phyloP scores from a whole-genome alignment of 176 grass and related monocot species.

The Avena atlantica region DNA sequence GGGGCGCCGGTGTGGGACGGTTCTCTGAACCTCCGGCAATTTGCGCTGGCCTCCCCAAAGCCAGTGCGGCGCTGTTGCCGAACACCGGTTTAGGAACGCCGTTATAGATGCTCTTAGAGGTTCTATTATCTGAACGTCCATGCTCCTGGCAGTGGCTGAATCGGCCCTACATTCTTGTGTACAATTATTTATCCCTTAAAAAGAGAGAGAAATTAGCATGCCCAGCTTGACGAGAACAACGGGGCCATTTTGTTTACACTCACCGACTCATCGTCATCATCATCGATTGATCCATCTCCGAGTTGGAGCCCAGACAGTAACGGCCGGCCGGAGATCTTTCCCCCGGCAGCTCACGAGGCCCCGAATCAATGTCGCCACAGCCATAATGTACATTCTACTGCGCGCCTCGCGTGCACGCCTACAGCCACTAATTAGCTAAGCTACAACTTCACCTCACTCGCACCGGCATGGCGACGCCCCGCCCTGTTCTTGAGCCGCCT shows the following conservation, averaged over 20 bases:
- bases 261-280: not conserved
- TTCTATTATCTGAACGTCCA: no score
- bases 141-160: not conserved
- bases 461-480: not conserved
- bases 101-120: no score
- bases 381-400: slow-evolving; percentile 19
- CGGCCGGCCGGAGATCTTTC: slow-evolving; percentile 8
- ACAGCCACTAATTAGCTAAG: slow-evolving; percentile 13
- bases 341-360: not conserved
- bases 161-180: not conserved
- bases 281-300: not conserved
- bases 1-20: no score
- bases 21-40: no score
- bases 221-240: not conserved
- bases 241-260: not conserved
- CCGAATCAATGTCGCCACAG: not conserved
- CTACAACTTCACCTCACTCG: not conserved
- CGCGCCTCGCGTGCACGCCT: not conserved
- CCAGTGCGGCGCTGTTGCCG: no score
- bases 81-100: no score
- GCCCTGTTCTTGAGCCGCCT: slow-evolving; percentile 20
- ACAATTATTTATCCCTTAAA: not conserved
- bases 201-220: not conserved
- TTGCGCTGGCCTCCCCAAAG: no score
- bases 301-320: not conserved